These are phyloP conservation scores for Cystobasidium sp. DNA, from an alignment of 1,284 basidiomycete species.

Conservation along the genomic window DNA sequence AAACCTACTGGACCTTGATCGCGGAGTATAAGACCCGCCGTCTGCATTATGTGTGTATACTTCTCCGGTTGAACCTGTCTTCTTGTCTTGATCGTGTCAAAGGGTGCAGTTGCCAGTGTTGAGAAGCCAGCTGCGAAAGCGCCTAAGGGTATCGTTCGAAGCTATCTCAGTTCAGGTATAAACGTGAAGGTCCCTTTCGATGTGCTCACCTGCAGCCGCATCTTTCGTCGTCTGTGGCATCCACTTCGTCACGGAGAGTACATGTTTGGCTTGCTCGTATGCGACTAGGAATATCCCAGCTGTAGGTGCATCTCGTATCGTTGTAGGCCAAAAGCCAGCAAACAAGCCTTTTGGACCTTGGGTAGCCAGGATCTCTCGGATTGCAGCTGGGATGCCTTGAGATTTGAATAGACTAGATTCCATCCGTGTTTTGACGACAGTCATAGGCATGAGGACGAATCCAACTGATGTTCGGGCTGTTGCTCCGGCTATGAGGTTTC, in stretches of 20 bases:
- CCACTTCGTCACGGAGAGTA: constrained; percentile 23
- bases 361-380: constrained; percentile 66
- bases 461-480: constrained; percentile 83
- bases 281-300: constrained; percentile 90
- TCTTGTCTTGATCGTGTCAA: constrained; percentile 54
- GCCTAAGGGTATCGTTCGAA: constrained; percentile 31
- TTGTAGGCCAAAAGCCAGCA: constrained; percentile 71
- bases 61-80: constrained; percentile 47
- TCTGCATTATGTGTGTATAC: constrained; percentile 44
- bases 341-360: constrained; percentile 80
- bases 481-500: constrained; percentile 89
- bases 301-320: constrained; percentile 85
- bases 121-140: constrained; percentile 51
- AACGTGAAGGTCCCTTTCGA: no score
- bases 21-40: constrained; percentile 44
- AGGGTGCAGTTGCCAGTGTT: constrained; percentile 53
- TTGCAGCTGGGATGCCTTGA: constrained; percentile 9
- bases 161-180: not conserved
- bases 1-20: constrained; percentile 64
- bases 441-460: constrained; percentile 87
- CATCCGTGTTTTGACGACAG: constrained; percentile 90
- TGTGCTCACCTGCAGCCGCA: constrained; percentile 27
- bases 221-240: constrained; percentile 17
- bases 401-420: constrained; percentile 66
- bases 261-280: constrained; percentile 66